Base-by-base conservation (phyloP, 306 rosid species). In the Neltuma alba region DNA sequence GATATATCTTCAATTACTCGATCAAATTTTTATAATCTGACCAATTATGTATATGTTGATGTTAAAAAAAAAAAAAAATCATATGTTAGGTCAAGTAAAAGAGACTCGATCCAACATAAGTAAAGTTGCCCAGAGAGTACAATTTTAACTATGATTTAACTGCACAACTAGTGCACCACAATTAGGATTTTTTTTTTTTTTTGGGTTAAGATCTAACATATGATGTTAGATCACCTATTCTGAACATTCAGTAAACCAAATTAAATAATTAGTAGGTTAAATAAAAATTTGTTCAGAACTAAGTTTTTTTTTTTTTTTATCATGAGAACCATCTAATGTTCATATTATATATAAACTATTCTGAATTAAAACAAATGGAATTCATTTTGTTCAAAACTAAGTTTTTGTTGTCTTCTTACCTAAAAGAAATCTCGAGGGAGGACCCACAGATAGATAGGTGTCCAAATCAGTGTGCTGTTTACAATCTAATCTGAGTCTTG, bases 391-490 rank as follows among this genome's bases (percentile, higher is more conserved):
- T 30, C 20, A 60, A 60, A 14, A 15, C 37, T 13, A 13, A 28
- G 34, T 60, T 28, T 27, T 60, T 28, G 34, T 5, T 28, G n/a
- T 6, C 38, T 28, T 60, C n/a, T 60, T 52, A 14, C n/a, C 37
- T 60, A 60, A 6, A 60, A 28, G 37, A 60, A 27, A 27, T 28
- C 4, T 30, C 20, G 20, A 2, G 66, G 66, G 66, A 28, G 66
- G 66, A 14, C 37, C 66, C 37, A 28, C 66, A 27, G 36, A 77
- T 28, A 65, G 69, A 91, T 89, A 82, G 92, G 92, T 85, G 94
- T 86, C 93, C 92, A 87, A 78, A 90, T 94, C 92, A 79, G 79
- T 30, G 27, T 85, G 92, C 88, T 87, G 90, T 90, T 81, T 85
- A 84, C 91, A 84, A 58, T 72, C 64, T 85, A 90, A 88, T 92